phyloP scores from a whole-genome alignment of 2,329 filamentous ascomycete genomes.

The Ophidiomyces ophidiicola region DNA sequence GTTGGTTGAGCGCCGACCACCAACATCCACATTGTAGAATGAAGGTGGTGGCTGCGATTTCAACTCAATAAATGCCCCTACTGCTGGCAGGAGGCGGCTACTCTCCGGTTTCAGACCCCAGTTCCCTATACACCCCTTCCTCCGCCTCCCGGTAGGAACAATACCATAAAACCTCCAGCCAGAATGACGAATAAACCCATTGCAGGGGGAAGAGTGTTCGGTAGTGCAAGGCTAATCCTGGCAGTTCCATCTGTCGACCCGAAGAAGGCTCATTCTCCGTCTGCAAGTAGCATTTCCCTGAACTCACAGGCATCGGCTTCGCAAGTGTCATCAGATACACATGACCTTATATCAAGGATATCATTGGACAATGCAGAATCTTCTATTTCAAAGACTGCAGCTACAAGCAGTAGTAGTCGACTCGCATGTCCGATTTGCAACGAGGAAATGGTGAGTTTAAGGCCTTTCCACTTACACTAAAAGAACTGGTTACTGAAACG shows the following conservation, averaged over 20 bases:
- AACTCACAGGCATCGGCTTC: conserved; percentile 63
- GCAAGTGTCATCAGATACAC: conserved; percentile 56
- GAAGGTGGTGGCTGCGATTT: background rate
- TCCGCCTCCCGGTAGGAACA: conserved; percentile 10
- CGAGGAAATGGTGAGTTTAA: conserved; percentile 73
- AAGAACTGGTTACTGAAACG: background rate
- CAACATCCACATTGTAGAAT: no score
- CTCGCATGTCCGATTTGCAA: conserved; percentile 95
- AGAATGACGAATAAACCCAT: conserved; percentile 73
- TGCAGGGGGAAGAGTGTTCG: conserved; percentile 82
- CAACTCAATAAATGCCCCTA: background rate
- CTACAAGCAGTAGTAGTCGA: conserved; percentile 48
- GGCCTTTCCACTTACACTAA: conserved; percentile 1
- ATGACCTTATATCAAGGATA: conserved; percentile 72
- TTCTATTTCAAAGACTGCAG: conserved; percentile 35
- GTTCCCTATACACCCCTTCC: background rate
- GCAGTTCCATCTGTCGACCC: conserved; percentile 35
- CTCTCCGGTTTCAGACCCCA: background rate
- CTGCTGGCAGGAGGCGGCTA: conserved; percentile 1
- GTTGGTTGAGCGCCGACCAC: no score
- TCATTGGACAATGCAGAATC: conserved; percentile 51
- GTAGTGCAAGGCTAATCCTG: conserved; percentile 72
- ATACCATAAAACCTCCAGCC: background rate
- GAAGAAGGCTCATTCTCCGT: conserved; percentile 43
- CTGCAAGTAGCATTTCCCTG: conserved; percentile 63